Evolutionary conservation across 176 grass and related monocot genomes (phyloP).

Genomic region (Hyparrhenia diplandra): DNA sequence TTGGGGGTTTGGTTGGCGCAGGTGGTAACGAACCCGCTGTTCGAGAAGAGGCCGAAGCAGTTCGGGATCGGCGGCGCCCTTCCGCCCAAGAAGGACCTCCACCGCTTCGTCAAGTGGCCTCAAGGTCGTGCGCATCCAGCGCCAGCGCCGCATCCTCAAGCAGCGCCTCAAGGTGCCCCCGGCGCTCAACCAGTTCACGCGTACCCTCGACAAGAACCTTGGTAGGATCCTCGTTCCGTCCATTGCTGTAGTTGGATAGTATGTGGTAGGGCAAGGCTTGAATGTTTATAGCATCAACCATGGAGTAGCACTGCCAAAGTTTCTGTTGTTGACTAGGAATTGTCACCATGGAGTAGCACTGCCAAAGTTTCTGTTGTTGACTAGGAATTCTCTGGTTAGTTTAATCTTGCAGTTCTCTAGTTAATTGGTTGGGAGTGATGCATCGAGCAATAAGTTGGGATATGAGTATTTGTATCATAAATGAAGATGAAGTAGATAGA

Average conservation of each 20-base stretch:
- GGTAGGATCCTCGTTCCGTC: slow-evolving; percentile 23
- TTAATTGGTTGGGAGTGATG: too few relatives aligned
- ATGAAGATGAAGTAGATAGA: not conserved
- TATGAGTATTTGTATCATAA: not conserved
- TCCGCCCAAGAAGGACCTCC: slow-evolving; percentile 83
- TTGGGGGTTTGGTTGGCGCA: not conserved
- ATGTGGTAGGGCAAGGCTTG: not conserved
- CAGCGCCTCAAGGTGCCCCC: slow-evolving; percentile 92
- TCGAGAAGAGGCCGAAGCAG: slow-evolving; percentile 95
- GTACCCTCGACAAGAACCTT: slow-evolving; percentile 87
- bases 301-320: not conserved
- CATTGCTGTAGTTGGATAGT: not conserved
- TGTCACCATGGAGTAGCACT: too few relatives aligned
- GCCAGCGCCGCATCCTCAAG: slow-evolving; percentile 92
- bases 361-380: too few relatives aligned
- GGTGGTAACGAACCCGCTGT: slow-evolving; percentile 73
- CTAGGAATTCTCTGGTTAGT: not conserved
- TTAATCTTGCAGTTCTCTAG: too few relatives aligned
- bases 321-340: too few relatives aligned
- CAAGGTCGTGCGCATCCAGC: slow-evolving; percentile 88
- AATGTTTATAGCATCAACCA: too few relatives aligned
- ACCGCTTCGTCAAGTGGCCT: slow-evolving; percentile 91
- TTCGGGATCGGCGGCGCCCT: slow-evolving; percentile 77
- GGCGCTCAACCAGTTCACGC: slow-evolving; percentile 88
- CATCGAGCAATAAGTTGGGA: not conserved